Evolutionary conservation across 2,329 filamentous ascomycete genomes (phyloP).

Genomic region (Botrytis byssoidea): DNA sequence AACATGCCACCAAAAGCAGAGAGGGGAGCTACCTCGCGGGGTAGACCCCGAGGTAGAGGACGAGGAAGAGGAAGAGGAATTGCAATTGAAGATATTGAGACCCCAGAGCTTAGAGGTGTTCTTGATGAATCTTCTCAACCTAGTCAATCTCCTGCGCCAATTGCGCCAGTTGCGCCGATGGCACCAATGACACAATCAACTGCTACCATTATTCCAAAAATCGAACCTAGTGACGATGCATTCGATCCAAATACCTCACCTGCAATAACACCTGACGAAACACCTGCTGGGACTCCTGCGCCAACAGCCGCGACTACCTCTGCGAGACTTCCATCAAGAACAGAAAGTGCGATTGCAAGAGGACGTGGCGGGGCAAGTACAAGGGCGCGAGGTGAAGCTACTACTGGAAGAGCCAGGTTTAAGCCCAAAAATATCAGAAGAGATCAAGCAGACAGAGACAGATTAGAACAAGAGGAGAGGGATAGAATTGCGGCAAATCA

Average conservation of each 20-base stretch:
- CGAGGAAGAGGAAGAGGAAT: constrained; percentile 30
- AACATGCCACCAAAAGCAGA: constrained; percentile 35
- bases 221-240: constrained; percentile 23
- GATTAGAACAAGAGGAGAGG: constrained; percentile 28
- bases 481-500: constrained; percentile 26
- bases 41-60: constrained; percentile 28
- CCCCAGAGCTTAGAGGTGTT: neutral
- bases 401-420: constrained; percentile 35
- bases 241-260: constrained; percentile 37
- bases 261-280: constrained; percentile 34
- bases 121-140: neutral
- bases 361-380: constrained; percentile 13
- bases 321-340: constrained; percentile 21
- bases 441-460: constrained; percentile 32
- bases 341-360: constrained; percentile 10
- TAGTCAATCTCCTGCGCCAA: constrained; percentile 1
- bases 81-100: constrained; percentile 18
- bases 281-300: constrained; percentile 35
- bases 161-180: neutral
- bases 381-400: constrained; percentile 24
- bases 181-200: neutral
- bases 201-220: constrained; percentile 20
- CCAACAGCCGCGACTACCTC: constrained; percentile 36
- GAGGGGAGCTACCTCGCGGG: constrained; percentile 24
- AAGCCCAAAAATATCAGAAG: constrained; percentile 38